A percentile compares a stretch with the other conserved stretches of the same genome.
Conservation (phyloP, 2,329 filamentous ascomycete species). For the Rugonectria rugulosa region DNA sequence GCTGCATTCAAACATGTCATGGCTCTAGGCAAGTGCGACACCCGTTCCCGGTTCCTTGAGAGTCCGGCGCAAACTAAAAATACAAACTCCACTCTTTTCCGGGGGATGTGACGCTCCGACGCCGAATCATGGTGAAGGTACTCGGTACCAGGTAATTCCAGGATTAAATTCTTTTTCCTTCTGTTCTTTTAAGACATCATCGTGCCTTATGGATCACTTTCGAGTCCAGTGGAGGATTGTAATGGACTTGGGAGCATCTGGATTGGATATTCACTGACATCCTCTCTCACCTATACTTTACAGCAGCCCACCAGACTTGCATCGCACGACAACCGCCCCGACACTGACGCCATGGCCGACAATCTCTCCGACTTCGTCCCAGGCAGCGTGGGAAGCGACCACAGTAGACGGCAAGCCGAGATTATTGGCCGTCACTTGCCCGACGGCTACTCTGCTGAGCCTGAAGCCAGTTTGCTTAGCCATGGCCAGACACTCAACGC, state of each 20-base stretch:
- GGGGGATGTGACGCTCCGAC: neutral
- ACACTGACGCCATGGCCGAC: slow-evolving; percentile 37
- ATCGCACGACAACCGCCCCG: too few species aligned
- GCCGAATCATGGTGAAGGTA: neutral
- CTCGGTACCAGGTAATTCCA: neutral
- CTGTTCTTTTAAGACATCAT: neutral
- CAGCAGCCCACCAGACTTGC: neutral
- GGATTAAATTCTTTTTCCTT: neutral
- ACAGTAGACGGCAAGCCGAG: slow-evolving; percentile 43
- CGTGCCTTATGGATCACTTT: neutral
- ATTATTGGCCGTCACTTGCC: slow-evolving; percentile 49
- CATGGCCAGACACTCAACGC: slow-evolving; percentile 24
- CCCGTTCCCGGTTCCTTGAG: neutral
- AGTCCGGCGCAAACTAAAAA: neutral
- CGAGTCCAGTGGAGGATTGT: neutral
- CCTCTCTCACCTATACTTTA: neutral
- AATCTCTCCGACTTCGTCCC: slow-evolving; percentile 30
- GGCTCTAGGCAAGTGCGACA: too few species aligned
- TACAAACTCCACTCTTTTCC: neutral
- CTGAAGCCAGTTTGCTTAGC: slow-evolving; percentile 44
- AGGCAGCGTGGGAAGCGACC: slow-evolving; percentile 38
- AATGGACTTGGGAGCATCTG: neutral
- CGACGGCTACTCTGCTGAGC: slow-evolving; percentile 50
- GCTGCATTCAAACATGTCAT: too few species aligned
- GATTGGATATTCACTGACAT: neutral